Base-by-base conservation (phyloP, 345 rosid genomes). In the Clarkia xantiana region DNA sequence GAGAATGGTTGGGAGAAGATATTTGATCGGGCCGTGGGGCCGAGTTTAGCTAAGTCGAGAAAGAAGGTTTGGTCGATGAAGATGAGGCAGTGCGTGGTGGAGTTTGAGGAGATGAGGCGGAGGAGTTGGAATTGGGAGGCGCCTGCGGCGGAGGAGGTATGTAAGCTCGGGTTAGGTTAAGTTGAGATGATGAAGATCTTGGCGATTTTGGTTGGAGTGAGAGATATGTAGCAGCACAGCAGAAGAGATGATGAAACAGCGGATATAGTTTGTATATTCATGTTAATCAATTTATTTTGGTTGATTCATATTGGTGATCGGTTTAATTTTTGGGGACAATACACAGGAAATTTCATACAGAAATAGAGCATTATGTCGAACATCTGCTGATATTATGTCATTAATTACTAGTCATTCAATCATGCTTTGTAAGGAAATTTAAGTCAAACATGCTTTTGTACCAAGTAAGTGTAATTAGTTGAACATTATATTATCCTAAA, bases 1-100 rank as follows among this genome's bases (percentile, higher is more conserved):
- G 89, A 76, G 43, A 16, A 52, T 6, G 86, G 75, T 11, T 91
- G 96, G 96, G 89, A 79, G 76, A 61, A 58, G 45, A 54, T 73
- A 19, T 91, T 84, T 10, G 93, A 91, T 16, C 20, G 23, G 0
- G 51, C 47, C 1, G 83, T 72, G 0, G 93, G 96, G 1, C 53
- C 63, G 52, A 55, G 62, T n/a, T 63, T 70, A 0, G 81, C 81
- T n/a, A 45, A 46, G 6, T 82, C 51, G 42, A 78, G 96, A 70
- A 64, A 63, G 63, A 55, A 70, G 18, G 52, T 66, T 11, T 8
- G 15, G 52, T 50, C 13, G n/a, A 52, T 72, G 60, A 64, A 61
- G 18, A 39, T 64, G 58, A 65, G 57, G 59, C 60, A 61, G 11
- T 84, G 98, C 44, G 65, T 73, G 9, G 43, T 57, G n/a, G 89